A percentile compares a stretch with the other conserved stretches of the same genome.
These are phyloP conservation scores for Epichloe glyceriae DNA, from an alignment of 2,329 filamentous ascomycete species.

Conservation along the genomic window DNA sequence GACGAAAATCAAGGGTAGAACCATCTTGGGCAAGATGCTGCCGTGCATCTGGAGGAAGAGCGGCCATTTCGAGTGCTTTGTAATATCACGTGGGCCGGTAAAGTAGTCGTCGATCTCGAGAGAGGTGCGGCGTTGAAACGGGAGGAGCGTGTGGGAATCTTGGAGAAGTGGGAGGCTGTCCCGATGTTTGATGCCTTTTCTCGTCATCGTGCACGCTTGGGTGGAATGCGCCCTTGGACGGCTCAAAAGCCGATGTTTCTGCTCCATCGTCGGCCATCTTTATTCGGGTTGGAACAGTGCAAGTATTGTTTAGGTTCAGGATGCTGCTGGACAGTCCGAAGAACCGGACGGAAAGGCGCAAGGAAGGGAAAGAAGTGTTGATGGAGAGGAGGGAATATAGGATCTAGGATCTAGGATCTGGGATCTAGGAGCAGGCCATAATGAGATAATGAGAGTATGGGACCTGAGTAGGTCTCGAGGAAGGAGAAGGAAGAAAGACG, in stretches of 20 bases:
- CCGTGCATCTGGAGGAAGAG: conserved; percentile 65
- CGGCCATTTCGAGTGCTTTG: conserved; percentile 65
- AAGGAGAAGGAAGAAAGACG: not conserved
- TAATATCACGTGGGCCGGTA: conserved; percentile 53
- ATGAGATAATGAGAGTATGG: not conserved
- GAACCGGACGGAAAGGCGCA: not conserved
- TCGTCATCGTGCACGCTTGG: not conserved
- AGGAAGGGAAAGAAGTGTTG: not conserved
- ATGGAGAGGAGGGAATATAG: not conserved
- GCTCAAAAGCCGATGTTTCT: not conserved
- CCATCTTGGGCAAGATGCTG: conserved; percentile 60
- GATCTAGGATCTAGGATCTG: too few species aligned
- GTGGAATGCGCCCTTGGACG: not conserved
- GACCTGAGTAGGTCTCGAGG: too few species aligned
- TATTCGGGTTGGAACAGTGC: not conserved
- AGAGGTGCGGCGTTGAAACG: conserved; percentile 18
- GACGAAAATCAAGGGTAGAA: conserved; percentile 52
- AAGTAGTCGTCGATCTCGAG: conserved; percentile 50
- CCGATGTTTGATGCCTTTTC: not conserved
- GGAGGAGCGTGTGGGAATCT: not conserved
- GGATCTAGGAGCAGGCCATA: not conserved
- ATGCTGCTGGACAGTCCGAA: conserved; percentile 11
- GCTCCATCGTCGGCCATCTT: conserved; percentile 2
- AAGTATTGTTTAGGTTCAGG: not conserved
- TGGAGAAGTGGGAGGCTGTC: conserved; percentile 1